Evolutionary conservation across 2,329 filamentous ascomycete species (phyloP).

Genomic region (Ciborinia camelliae): DNA sequence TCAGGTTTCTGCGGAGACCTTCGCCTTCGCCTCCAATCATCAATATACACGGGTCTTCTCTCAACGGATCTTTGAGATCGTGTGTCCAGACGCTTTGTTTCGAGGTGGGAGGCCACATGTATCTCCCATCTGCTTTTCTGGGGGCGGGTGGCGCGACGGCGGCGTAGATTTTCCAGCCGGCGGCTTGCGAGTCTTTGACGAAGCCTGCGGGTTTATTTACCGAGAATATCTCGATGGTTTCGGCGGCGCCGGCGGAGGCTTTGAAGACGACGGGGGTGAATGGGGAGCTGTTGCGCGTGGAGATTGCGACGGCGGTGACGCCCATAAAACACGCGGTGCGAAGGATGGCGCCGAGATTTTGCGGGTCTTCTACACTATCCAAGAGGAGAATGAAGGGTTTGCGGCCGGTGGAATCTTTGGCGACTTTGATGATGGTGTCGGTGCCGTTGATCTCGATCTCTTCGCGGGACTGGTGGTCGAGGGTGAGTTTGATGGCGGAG

Average conservation of each 20-base stretch:
- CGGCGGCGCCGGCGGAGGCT: conserved; percentile 81
- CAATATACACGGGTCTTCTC: conserved; percentile 66
- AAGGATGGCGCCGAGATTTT: conserved; percentile 86
- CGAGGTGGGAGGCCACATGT: background rate
- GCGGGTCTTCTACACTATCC: conserved; percentile 77
- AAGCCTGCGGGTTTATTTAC: conserved; percentile 67
- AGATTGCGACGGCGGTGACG: conserved; percentile 76
- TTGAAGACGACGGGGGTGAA: conserved; percentile 79
- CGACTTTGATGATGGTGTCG: conserved; percentile 46
- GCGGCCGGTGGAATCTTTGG: conserved; percentile 40
- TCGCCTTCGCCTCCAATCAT: conserved; percentile 80
- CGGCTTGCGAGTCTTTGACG: conserved; percentile 60
- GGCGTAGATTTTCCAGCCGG: conserved; percentile 82
- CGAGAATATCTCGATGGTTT: conserved; percentile 71
- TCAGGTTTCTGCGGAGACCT: conserved; percentile 64
- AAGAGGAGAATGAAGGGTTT: conserved; percentile 71
- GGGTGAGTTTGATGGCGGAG: conserved; percentile 54
- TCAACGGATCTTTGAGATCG: conserved; percentile 54
- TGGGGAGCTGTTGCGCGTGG: conserved; percentile 67
- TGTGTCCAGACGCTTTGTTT: conserved; percentile 43
- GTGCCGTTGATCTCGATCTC: conserved; percentile 71
- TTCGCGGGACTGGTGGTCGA: conserved; percentile 70
- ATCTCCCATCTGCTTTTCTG: conserved; percentile 32
- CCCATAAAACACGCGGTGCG: conserved; percentile 90
- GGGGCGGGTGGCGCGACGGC: conserved; percentile 54